Evolutionary conservation across 371 early-diverging fungal genomes (phyloP).

Genomic region (Lichtheimia hyalospora): DNA sequence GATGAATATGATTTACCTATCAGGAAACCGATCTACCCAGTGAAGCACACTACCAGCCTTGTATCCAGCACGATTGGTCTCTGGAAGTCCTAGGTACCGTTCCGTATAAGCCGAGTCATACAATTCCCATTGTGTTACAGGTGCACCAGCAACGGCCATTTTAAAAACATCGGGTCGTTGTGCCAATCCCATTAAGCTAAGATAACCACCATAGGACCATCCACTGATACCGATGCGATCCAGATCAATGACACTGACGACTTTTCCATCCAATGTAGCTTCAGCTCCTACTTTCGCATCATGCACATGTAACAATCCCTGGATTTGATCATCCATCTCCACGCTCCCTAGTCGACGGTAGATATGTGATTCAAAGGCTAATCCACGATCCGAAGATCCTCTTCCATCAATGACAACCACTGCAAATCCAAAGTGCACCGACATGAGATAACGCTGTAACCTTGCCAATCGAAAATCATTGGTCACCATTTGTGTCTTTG

Average conservation of each 20-base stretch:
- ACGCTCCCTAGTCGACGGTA: constrained; percentile 57
- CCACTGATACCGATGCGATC: constrained; percentile 66
- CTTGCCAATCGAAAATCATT: constrained; percentile 75
- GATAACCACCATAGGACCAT: constrained; percentile 80
- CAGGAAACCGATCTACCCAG: constrained; percentile 60
- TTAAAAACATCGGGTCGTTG: constrained; percentile 66
- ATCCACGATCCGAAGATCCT: constrained; percentile 72
- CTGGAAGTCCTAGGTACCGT: constrained; percentile 70
- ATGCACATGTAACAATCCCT: constrained; percentile 58
- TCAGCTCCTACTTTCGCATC: constrained; percentile 49
- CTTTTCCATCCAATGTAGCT: constrained; percentile 9
- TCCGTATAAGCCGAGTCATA: constrained; percentile 84
- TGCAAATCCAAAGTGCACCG: constrained; percentile 64
- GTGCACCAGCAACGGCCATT: constrained; percentile 77
- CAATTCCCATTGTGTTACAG: constrained; percentile 73
- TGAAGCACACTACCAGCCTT: constrained; percentile 52
- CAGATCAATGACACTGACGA: constrained; percentile 52
- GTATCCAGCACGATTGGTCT: constrained; percentile 55
- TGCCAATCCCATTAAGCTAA: constrained; percentile 70
- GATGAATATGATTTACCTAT: constrained; percentile 38
- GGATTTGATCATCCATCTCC: constrained; percentile 74
- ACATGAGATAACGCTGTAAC: constrained; percentile 61
- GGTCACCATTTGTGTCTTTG: constrained; percentile 65
- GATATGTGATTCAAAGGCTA: constrained; percentile 65
- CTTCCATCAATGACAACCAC: constrained; percentile 78